These are phyloP conservation scores for Globisporangium nodosum DNA, from an alignment of 352 stramenopile species.

Conservation along the genomic window DNA sequence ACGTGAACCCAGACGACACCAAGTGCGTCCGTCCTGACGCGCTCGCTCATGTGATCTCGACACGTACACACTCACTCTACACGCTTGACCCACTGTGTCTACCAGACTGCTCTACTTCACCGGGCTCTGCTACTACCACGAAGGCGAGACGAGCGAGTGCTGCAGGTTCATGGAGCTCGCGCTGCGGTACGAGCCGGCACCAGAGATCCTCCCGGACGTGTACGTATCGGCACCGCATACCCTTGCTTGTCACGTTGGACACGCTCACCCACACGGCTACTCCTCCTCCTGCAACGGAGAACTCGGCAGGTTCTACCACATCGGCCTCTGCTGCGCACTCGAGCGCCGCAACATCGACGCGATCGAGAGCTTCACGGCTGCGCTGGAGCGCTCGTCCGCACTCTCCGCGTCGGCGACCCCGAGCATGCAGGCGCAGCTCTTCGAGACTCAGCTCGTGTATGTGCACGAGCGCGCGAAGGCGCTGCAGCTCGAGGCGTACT, in stretches of 20 bases:
- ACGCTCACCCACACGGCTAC: not conserved
- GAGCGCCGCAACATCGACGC: conserved; percentile 45
- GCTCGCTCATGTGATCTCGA: too few relatives aligned
- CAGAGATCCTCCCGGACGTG: conserved; percentile 47
- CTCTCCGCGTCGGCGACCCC: not conserved
- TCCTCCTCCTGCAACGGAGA: not conserved
- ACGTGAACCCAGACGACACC: conserved; percentile 26
- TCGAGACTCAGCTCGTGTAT: conserved; percentile 30
- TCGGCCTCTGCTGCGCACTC: conserved; percentile 55
- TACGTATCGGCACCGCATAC: conserved; percentile 18
- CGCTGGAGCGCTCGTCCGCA: conserved; percentile 20
- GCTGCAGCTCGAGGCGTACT: conserved; percentile 66
- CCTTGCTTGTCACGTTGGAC: not conserved
- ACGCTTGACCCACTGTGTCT: not conserved
- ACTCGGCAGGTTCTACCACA: conserved; percentile 52
- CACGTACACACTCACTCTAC: too few relatives aligned
- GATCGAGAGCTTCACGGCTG: conserved; percentile 64
- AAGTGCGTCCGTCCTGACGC: conserved; percentile 1
- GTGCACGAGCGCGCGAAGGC: conserved; percentile 77
- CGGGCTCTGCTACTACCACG: conserved; percentile 58
- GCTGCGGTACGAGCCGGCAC: conserved; percentile 21
- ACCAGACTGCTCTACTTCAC: conserved; percentile 57
- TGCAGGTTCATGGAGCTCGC: conserved; percentile 40
- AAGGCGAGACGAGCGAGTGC: conserved; percentile 36
- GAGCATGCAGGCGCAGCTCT: conserved; percentile 4